Evolutionary conservation across 805 yeast genomes (phyloP), one percentile per base, ranked within the genome.

Genomic region (Brettanomyces naardenensis): DNA sequence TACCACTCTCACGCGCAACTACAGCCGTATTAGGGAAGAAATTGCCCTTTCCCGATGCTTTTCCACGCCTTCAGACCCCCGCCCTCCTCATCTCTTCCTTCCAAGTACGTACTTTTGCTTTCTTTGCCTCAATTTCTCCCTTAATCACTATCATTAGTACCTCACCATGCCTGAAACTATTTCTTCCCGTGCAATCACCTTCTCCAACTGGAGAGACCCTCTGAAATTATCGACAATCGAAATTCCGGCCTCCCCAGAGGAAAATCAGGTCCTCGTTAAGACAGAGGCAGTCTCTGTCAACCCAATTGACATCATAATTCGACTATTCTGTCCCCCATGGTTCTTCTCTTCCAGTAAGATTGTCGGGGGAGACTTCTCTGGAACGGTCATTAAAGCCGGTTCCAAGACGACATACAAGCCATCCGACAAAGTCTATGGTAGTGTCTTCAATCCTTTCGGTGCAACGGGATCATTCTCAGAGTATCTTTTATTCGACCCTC

Each of bases 401-500:
- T 18, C 45, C 1, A 31, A 45, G 5, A 37, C 44, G 1, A 39
- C 25, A 18, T 49, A 31, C n/a, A 31, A 40, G 31, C 42, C 33
- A 19, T 54, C 54, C 22, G 58, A 52, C 35, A 39, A 31, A 25
- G 39, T 53, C 15, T 46, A 34, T 31, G 56, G 57, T 28, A 31
- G 35, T 19, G 14, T 35, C n/a, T 10, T 43, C 2, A 4, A 26
- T 10, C 43, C 46, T n/a, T 11, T 44, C 11, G 13, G 19, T 9
- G 22, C 11, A 10, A 29, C 35, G 17, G 80, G 79, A 22, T 46
- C 80, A 1, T 46, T 69, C 14, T 44, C 65, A 3, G 72, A 75
- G 44, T 76, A 73, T 47, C 44, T 66, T 18, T 31, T 73, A 17
- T 41, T 45, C 27, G 65, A 73, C 37, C 59, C 62, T 4, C 40